Base-by-base conservation (phyloP, 371 early-diverging fungal genomes). In the Mucor mucedo region DNA sequence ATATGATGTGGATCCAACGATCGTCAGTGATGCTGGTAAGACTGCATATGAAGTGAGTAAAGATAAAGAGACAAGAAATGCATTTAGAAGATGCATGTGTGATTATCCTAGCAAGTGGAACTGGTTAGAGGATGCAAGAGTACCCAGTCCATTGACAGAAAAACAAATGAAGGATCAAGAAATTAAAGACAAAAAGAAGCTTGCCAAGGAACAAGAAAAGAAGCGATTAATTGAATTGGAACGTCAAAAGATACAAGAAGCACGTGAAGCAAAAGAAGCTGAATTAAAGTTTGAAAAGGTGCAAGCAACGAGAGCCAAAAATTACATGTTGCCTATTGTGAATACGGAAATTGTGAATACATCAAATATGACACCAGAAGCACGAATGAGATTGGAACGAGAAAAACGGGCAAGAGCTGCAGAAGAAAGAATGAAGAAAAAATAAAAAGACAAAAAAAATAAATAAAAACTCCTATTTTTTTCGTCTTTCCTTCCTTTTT, bases 371-470 rank as follows among this genome's bases (percentile, higher is more conserved):
- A 86, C 93, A n/a, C 91, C 93, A 0, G 92, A 90, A 63, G 79
- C 83, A 52, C 82, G 93, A 30, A 84, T 83, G 72, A 79, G 89
- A n/a, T 65, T 92, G 30, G 96, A 95, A 63, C 80, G 95, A 38
- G 95, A 95, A 65, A 87, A 90, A 59, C 72, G 94, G 54, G 91
- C 93, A 27, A 77, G 86, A 67, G 95, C 95, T 0, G 91, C 91
- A 8, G 93, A 93, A 65, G 87, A 90, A 32, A 73, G 92, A 62
- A 75, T 90, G 63, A 70, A 70, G 33, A 66, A 52, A 60, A 50
- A 55, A 14, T 21, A 60, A 47, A 30, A 63, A 50, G 8, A 52
- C 1, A 65, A 52, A 59, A 49, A 55, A 11, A 30, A n/a, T n/a
- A n/a, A 59, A 45, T 40, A 63, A 50, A 14, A 54, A 49, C 50